These are phyloP conservation scores for Podospora pseudocomata DNA, from an alignment of 495 filamentous ascomycete genomes.

Conservation along the genomic window DNA sequence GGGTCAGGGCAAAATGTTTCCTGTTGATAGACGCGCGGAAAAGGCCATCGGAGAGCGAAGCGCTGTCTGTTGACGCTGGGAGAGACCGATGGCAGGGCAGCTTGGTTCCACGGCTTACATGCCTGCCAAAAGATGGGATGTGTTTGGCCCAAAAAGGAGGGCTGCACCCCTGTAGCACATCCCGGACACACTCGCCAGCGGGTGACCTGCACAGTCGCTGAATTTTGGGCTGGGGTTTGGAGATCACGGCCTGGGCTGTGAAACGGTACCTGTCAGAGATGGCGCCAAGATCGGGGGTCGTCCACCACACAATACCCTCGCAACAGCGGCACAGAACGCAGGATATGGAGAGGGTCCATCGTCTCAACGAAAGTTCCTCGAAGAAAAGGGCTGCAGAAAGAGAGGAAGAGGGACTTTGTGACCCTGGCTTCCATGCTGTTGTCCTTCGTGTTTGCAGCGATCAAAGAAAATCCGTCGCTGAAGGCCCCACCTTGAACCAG, in stretches of 20 bases:
- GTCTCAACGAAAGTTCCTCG: constrained; percentile 1
- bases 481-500: not conserved
- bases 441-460: not conserved
- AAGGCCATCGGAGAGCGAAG: not conserved
- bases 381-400: not conserved
- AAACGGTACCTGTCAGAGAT: constrained; percentile 35
- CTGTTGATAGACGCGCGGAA: constrained; percentile 8
- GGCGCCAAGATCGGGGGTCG: constrained; percentile 25
- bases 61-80: not conserved
- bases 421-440: not conserved
- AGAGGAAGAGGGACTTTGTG: not conserved
- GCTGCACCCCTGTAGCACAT: constrained; percentile 22
- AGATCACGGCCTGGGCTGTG: constrained; percentile 23
- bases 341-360: not conserved
- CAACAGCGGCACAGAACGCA: constrained; percentile 6
- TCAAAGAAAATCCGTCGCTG: not conserved
- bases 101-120: not conserved
- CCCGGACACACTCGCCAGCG: constrained; percentile 15
- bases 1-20: constrained; percentile 7
- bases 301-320: constrained; percentile 9
- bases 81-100: not conserved
- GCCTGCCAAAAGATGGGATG: not conserved
- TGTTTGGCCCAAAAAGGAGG: constrained; percentile 11
- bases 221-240: constrained; percentile 9
- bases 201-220: constrained; percentile 5